Percentiles rank a stretch among this genome's conserved stretches.
These are phyloP conservation scores for Lasiosphaeria ovina DNA, from an alignment of 495 filamentous ascomycete genomes.

Conservation along the genomic window DNA sequence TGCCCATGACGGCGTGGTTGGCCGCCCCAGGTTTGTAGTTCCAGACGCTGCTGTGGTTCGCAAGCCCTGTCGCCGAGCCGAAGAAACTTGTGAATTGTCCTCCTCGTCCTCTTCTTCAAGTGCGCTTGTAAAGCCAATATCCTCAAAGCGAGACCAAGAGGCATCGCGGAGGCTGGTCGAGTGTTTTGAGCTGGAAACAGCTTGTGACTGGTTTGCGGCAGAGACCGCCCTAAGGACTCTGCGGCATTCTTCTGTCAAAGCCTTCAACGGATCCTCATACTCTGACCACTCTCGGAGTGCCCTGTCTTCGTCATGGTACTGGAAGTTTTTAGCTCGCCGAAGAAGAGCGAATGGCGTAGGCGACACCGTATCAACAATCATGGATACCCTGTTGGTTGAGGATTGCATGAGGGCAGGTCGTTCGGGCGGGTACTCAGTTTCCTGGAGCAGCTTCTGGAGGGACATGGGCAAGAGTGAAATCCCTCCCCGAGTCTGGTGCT, in stretches of 20 bases:
- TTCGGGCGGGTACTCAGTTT: constrained; percentile 92
- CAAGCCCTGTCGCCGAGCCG: constrained; percentile 43
- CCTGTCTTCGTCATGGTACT: constrained; percentile 84
- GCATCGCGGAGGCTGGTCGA: constrained; percentile 74
- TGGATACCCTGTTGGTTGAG: constrained; percentile 81
- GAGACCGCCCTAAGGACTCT: constrained; percentile 88
- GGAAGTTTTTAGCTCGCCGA: constrained; percentile 89
- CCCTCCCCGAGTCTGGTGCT: constrained; percentile 60
- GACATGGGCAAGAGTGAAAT: constrained; percentile 87
- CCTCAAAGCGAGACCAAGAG: constrained; percentile 95
- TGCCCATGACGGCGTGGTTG: constrained; percentile 95
- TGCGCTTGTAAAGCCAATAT: constrained; percentile 81
- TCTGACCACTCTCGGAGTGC: constrained; percentile 79
- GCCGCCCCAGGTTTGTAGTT: constrained; percentile 64
- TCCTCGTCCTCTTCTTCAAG: constrained; percentile 69
- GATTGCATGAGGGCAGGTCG: constrained; percentile 74
- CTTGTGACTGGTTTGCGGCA: constrained; percentile 76
- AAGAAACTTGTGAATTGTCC: constrained; percentile 48
- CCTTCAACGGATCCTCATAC: constrained; percentile 84
- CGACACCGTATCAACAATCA: constrained; percentile 95
- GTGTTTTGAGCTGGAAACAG: constrained; percentile 60
- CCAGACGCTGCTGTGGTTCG: constrained; percentile 62
- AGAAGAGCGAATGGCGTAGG: constrained; percentile 91
- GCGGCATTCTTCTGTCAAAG: constrained; percentile 88
- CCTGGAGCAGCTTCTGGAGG: constrained; percentile 81